Evolutionary conservation across 192 early-diverging fungal genomes (phyloP), one percentile per base, ranked within the genome.

Genomic region (Linderina pennispora): DNA sequence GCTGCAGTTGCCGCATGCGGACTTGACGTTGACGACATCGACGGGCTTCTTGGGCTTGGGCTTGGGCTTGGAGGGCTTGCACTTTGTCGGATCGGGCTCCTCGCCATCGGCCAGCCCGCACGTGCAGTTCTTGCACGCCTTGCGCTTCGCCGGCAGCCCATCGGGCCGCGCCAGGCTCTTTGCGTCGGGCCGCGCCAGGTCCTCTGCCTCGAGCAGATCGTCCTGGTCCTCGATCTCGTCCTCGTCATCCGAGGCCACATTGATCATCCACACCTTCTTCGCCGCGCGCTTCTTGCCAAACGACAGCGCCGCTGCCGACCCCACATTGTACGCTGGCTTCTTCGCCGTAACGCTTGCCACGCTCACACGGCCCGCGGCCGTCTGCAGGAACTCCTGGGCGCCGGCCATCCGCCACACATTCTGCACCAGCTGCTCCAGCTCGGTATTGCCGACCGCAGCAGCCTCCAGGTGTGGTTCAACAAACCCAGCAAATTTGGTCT

Each of bases 91-190:
- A 22, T 77, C 81, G 7, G 65, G 68, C 36, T 87, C 90, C 32
- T 77, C 77, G 35, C 84, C 78, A 21, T 91, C 86, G 10, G 91
- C 91, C 34, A 84, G 80, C 6, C 96, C 93, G 56, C 96, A 98
- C 8, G 83, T 83, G 62, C 96, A 98, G 74, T 95, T 92, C 76
- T 98, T 98, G 79, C 96, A 98, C 15, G 94, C 90, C 75, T 93
- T 97, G 49, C 82, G 72, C 57, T 87, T 87, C 23, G 86, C 74
- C 62, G 76, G 78, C 65, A 81, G 85, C 37, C 86, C 86, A 35
- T 82, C 83, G 4, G 88, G 86, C 20, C 84, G 77, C 17, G 70
- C 55, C 31, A 86, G 65, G 36, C 74, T 56, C 22, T 65, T 68
- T 48, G 81, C 77, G 46, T 65, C 71, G 23, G 89, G 89, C 47